A percentile compares a stretch with the other conserved stretches of the same genome.
These are phyloP conservation scores for Neoarthrinium moseri DNA, from an alignment of 2,329 filamentous ascomycete species.

Conservation along the genomic window DNA sequence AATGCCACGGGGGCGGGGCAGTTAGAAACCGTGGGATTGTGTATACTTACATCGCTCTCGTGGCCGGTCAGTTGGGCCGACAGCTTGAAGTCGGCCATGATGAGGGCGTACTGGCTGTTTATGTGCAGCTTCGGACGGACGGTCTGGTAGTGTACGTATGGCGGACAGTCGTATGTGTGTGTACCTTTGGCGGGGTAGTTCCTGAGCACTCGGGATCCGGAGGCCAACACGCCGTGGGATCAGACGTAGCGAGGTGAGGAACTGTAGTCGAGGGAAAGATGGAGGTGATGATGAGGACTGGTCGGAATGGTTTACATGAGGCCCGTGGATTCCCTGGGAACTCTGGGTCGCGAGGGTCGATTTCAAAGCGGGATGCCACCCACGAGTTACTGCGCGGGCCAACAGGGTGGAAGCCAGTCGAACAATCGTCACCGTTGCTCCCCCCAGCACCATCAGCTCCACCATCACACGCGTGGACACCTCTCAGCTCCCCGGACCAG, in stretches of 20 bases:
- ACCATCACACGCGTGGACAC: too few species aligned
- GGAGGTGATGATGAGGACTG: too few species aligned
- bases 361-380: too few species aligned
- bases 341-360: too few species aligned
- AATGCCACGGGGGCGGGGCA: slow-evolving; percentile 5
- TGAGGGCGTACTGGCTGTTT: not conserved
- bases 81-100: slow-evolving; percentile 85
- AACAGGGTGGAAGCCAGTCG: slow-evolving; percentile 1
- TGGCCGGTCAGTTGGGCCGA: slow-evolving; percentile 88
- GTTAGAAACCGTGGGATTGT: not conserved
- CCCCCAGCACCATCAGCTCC: too few species aligned
- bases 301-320: too few species aligned
- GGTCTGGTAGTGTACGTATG: too few species aligned
- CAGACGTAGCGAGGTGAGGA: too few species aligned
- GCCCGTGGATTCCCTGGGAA: not conserved
- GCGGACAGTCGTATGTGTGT: too few species aligned
- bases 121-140: not conserved
- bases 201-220: not conserved
- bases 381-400: too few species aligned
- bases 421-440: not conserved
- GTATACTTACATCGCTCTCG: slow-evolving; percentile 78
- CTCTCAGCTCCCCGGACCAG: too few species aligned
- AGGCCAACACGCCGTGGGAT: not conserved
- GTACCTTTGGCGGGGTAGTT: slow-evolving; percentile 4
- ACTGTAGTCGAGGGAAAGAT: too few species aligned